Percentiles rank a stretch among this genome's conserved stretches.
phyloP scores from a whole-genome alignment of 345 rosid genomes.

The Jatropha curcas region DNA sequence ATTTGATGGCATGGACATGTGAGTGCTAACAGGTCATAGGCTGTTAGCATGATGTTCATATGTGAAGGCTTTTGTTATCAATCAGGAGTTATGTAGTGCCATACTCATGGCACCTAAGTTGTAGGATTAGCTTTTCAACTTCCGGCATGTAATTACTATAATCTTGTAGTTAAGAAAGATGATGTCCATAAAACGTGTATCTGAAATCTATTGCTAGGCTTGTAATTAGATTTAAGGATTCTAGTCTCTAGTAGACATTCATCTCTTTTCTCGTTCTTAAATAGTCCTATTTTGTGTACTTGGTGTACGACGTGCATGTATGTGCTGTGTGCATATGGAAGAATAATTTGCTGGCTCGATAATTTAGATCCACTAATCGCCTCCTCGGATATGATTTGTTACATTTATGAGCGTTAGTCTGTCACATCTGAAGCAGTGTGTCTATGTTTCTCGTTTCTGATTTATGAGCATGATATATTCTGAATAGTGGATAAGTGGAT shows the following conservation, averaged over 20 bases:
- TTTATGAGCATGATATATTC: too few relatives aligned
- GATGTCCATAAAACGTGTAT: constrained; percentile 12
- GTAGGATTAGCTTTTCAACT: constrained; percentile 25
- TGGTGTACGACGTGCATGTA: neutral
- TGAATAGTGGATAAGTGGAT: too few relatives aligned
- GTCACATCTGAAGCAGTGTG: too few relatives aligned
- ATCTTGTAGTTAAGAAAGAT: neutral
- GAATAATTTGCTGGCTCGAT: too few relatives aligned
- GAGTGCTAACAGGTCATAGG: constrained; percentile 19
- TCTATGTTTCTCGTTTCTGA: too few relatives aligned
- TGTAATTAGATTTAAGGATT: constrained; percentile 7
- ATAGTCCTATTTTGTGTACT: neutral
- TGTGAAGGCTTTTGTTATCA: constrained; percentile 16
- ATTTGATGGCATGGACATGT: constrained; percentile 83
- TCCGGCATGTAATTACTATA: constrained; percentile 10
- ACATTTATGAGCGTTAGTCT: too few relatives aligned
- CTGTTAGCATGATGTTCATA: constrained; percentile 21
- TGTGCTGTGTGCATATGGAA: too few relatives aligned
- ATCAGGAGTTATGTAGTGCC: constrained; percentile 8
- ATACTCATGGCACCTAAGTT: neutral
- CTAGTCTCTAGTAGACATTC: neutral
- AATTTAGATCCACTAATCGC: too few relatives aligned
- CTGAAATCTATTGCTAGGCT: constrained; percentile 6
- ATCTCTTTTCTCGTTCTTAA: neutral
- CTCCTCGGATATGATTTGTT: too few relatives aligned